Percentiles rank a stretch among this genome's conserved stretches.
Evolutionary conservation across 2,329 filamentous ascomycete genomes (phyloP).

Genomic region (Alternaria sp.): DNA sequence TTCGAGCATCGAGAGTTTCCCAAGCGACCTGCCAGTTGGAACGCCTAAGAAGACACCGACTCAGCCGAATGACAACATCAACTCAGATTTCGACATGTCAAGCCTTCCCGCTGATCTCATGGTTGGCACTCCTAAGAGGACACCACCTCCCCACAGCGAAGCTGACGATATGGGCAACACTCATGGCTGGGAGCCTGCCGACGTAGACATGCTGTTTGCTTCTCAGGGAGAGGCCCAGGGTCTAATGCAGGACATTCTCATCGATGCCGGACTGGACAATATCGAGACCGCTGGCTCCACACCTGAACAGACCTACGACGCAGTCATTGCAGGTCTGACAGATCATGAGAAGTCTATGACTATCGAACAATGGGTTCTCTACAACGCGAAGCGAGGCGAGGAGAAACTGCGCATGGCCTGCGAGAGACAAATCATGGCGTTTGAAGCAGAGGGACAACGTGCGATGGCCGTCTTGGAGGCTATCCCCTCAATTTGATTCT

Average conservation of each 20-base stretch:
- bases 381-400: slow-evolving; percentile 82
- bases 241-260: slow-evolving; percentile 38
- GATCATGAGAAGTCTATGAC: slow-evolving; percentile 87
- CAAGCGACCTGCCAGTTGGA: slow-evolving; percentile 27
- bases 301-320: slow-evolving; percentile 55
- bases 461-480: slow-evolving; percentile 80
- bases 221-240: slow-evolving; percentile 35
- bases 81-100: slow-evolving; percentile 24
- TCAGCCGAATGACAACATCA: slow-evolving; percentile 14
- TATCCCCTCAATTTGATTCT: slow-evolving; percentile 25
- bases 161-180: slow-evolving; percentile 19
- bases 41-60: slow-evolving; percentile 34
- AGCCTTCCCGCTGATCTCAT: slow-evolving; percentile 26
- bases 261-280: slow-evolving; percentile 45
- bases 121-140: slow-evolving; percentile 50
- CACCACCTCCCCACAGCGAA: slow-evolving; percentile 26
- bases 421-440: slow-evolving; percentile 80
- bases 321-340: slow-evolving; percentile 68
- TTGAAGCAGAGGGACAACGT: slow-evolving; percentile 81
- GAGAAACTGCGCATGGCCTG: slow-evolving; percentile 80
- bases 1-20: slow-evolving; percentile 33
- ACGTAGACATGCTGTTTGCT: slow-evolving; percentile 75
- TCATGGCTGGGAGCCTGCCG: slow-evolving; percentile 73
- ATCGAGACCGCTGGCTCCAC: slow-evolving; percentile 27
- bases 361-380: slow-evolving; percentile 89